phyloP scores from a whole-genome alignment of 768 basidiomycete species.

The Lentinula raphanica region DNA sequence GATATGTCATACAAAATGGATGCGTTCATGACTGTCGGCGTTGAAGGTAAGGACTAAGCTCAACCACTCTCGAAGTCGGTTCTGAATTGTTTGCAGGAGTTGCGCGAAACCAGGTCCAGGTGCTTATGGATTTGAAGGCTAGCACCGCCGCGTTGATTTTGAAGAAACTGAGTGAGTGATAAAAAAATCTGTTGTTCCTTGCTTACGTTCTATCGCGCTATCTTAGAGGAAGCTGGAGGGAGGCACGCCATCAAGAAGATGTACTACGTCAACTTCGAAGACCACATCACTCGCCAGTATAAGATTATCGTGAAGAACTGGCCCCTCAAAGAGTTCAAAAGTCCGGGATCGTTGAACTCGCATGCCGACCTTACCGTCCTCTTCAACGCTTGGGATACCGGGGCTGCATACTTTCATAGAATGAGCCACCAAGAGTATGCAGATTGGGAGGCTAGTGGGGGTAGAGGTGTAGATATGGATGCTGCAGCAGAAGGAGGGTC shows the following conservation, averaged over 20 bases:
- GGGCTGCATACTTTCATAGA: slow-evolving; percentile 12
- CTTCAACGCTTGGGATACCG: slow-evolving; percentile 13
- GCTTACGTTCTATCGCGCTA: too few species aligned
- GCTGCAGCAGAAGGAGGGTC: too few species aligned
- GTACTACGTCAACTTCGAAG: slow-evolving; percentile 16
- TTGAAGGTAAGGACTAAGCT: too few species aligned
- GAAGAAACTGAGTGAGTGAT: slow-evolving; percentile 4
- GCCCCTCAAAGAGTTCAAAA: slow-evolving; percentile 15
- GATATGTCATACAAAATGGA: slow-evolving; percentile 8
- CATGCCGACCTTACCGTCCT: slow-evolving; percentile 11
- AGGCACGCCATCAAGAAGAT: slow-evolving; percentile 6
- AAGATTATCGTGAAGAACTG: slow-evolving; percentile 15
- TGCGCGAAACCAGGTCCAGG: neutral
- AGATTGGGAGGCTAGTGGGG: slow-evolving; percentile 10
- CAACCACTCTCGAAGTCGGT: too few species aligned
- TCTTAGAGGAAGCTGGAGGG: neutral
- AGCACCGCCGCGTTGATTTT: neutral
- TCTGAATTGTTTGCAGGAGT: neutral
- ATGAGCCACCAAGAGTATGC: slow-evolving; percentile 9
- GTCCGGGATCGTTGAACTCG: slow-evolving; percentile 11
- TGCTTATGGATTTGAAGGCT: neutral
- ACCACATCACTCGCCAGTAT: slow-evolving; percentile 12
- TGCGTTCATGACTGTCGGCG: slow-evolving; percentile 8
- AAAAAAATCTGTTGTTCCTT: too few species aligned
- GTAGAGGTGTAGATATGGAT: too few species aligned